phyloP scores from a whole-genome alignment of 208 protist genomes.

The Zelonia costaricensis region DNA sequence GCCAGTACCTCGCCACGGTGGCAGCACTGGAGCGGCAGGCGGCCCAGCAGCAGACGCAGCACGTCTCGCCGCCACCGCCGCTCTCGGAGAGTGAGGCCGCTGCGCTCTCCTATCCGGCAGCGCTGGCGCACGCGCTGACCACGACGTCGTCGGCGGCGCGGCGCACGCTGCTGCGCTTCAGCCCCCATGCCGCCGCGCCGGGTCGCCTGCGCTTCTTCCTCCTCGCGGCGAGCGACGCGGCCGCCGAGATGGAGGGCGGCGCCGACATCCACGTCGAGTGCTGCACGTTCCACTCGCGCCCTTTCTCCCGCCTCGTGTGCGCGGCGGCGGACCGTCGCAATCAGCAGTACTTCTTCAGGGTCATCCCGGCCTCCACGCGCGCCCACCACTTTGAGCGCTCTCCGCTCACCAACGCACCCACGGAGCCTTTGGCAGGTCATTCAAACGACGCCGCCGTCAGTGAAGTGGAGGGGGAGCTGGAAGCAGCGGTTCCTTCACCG shows the following conservation, averaged over 20 bases:
- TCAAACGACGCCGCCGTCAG: no score
- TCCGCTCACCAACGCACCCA: neutral
- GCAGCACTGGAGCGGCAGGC: neutral
- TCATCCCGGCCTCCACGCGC: conserved; percentile 40
- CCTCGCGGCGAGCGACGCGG: conserved; percentile 1
- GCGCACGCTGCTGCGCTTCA: conserved; percentile 6
- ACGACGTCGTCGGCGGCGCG: conserved; percentile 5
- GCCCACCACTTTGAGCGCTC: conserved; percentile 36
- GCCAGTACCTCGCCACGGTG: neutral
- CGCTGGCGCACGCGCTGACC: conserved; percentile 8
- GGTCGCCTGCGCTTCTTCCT: conserved; percentile 10
- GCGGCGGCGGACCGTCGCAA: conserved; percentile 33
- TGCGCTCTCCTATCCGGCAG: conserved; percentile 1
- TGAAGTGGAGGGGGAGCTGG: no score
- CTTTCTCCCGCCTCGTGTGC: conserved; percentile 43
- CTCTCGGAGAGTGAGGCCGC: neutral
- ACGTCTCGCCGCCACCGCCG: neutral
- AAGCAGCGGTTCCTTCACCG: no score
- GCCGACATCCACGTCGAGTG: conserved; percentile 26
- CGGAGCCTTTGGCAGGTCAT: neutral
- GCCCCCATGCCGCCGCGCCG: neutral
- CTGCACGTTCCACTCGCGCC: conserved; percentile 51
- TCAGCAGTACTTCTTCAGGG: conserved; percentile 59
- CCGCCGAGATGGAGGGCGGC: neutral
- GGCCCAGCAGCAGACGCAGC: neutral